Evolutionary conservation across 148 eudicot species (phyloP).

Genomic region (Vaccinium corymbosum): DNA sequence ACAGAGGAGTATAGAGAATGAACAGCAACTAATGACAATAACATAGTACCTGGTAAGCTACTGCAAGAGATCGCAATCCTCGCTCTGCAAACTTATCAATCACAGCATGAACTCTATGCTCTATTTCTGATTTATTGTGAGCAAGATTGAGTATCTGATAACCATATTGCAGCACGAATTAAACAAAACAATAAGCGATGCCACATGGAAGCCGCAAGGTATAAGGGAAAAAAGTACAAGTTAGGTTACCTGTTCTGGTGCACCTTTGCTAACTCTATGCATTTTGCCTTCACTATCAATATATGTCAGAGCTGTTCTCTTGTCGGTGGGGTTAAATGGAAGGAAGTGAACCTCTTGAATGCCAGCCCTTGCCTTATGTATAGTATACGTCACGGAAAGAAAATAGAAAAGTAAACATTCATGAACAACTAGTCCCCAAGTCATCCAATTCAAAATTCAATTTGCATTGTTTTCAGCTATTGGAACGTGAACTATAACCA

Average conservation of each 20-base stretch:
- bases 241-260: slow-evolving; percentile 68
- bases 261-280: slow-evolving; percentile 82
- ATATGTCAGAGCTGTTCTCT: slow-evolving; percentile 77
- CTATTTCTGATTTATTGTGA: slow-evolving; percentile 4
- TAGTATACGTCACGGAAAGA: not conserved
- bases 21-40: not conserved
- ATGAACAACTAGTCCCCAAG: not conserved
- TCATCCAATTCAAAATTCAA: not conserved
- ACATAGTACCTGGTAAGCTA: slow-evolving; percentile 57
- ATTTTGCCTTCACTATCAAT: slow-evolving; percentile 50
- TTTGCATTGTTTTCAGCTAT: not conserved
- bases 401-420: not conserved
- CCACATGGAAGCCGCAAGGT: not conserved
- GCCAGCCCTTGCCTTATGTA: slow-evolving; percentile 60
- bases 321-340: slow-evolving; percentile 78
- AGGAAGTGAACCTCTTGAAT: slow-evolving; percentile 64
- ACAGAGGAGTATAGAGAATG: not conserved
- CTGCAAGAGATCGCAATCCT: slow-evolving; percentile 70
- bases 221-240: not conserved
- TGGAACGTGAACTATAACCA: not conserved
- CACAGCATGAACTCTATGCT: slow-evolving; percentile 41
- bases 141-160: slow-evolving; percentile 17
- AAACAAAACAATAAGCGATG: slow-evolving; percentile 12
- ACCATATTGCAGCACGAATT: slow-evolving; percentile 20
- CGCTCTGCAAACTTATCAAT: slow-evolving; percentile 75